Conservation (phyloP, 371 early-diverging fungal genomes). For the Fennellomyces sp. region DNA sequence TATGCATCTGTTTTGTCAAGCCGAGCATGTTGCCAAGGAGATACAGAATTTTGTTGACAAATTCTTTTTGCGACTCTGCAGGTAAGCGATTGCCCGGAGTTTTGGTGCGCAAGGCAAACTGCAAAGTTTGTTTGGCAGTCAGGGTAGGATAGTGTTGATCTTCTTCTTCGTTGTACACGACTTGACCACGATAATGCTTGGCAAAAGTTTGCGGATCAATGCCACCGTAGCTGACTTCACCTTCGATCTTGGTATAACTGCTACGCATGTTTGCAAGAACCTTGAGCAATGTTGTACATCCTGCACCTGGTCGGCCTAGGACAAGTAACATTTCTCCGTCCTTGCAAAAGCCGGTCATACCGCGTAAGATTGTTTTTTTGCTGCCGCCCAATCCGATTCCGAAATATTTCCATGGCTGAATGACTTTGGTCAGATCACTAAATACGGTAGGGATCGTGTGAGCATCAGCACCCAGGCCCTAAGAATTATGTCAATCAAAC, state of each 20-base stretch:
- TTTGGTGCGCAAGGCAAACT: conserved; percentile 51
- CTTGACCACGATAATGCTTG: conserved; percentile 42
- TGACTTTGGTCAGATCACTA: conserved; percentile 9
- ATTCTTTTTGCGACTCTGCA: conserved; percentile 19
- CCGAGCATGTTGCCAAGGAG: conserved; percentile 64
- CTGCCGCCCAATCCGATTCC: conserved; percentile 20
- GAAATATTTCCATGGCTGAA: conserved; percentile 33
- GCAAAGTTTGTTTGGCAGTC: conserved; percentile 51
- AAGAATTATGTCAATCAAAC: too few relatives aligned
- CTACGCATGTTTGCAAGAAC: conserved; percentile 48
- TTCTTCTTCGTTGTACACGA: conserved; percentile 54
- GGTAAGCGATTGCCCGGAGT: conserved; percentile 41
- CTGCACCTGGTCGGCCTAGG: conserved; percentile 56
- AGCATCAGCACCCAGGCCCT: conserved; percentile 47
- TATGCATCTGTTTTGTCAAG: conserved; percentile 71
- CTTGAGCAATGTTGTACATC: conserved; percentile 52
- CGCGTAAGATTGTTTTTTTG: conserved; percentile 31
- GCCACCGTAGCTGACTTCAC: conserved; percentile 47
- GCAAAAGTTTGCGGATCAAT: conserved; percentile 36
- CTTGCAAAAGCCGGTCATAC: conserved; percentile 42
- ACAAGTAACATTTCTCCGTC: conserved; percentile 63
- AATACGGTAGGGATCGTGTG: conserved; percentile 37
- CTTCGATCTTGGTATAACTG: conserved; percentile 38
- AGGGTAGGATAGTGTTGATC: conserved; percentile 46
- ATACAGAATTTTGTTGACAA: conserved; percentile 34